These are phyloP conservation scores for Triangularia setosa DNA, from an alignment of 2,329 filamentous ascomycete genomes.

Conservation along the genomic window DNA sequence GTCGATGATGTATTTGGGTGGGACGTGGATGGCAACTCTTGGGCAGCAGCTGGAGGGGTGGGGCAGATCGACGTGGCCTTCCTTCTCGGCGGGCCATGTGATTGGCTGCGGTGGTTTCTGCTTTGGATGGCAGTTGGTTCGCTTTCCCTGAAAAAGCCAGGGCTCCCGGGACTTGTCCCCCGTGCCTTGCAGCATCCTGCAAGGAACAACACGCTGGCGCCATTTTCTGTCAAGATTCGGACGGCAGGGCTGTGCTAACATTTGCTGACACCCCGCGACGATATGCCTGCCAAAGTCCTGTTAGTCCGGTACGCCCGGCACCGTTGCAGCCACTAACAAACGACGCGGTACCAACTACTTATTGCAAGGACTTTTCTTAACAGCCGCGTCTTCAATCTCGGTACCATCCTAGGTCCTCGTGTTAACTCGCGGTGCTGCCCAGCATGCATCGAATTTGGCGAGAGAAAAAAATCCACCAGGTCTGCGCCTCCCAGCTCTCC, in stretches of 20 bases:
- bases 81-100: background rate
- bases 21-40: slow-evolving; percentile 14
- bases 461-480: background rate
- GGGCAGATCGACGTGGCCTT: slow-evolving; percentile 16
- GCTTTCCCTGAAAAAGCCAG: slow-evolving; percentile 13
- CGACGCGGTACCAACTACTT: background rate
- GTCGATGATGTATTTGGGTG: background rate
- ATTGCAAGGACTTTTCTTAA: background rate
- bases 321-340: background rate
- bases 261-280: slow-evolving; percentile 5
- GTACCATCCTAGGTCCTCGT: slow-evolving; percentile 1
- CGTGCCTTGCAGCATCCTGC: slow-evolving; percentile 23
- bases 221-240: slow-evolving; percentile 16
- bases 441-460: background rate
- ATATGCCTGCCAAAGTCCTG: slow-evolving; percentile 9
- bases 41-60: slow-evolving; percentile 10
- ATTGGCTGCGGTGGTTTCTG: slow-evolving; percentile 21
- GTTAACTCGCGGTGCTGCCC: background rate
- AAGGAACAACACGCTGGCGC: slow-evolving; percentile 21
- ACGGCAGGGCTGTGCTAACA: slow-evolving; percentile 1
- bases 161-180: slow-evolving; percentile 10
- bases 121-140: slow-evolving; percentile 18
- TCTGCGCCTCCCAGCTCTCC: background rate
- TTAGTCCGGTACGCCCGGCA: slow-evolving; percentile 1
- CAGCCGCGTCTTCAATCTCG: background rate